Base-by-base conservation (phyloP, 2,329 filamentous ascomycete species). In the Sphaerostilbella broomeana region DNA sequence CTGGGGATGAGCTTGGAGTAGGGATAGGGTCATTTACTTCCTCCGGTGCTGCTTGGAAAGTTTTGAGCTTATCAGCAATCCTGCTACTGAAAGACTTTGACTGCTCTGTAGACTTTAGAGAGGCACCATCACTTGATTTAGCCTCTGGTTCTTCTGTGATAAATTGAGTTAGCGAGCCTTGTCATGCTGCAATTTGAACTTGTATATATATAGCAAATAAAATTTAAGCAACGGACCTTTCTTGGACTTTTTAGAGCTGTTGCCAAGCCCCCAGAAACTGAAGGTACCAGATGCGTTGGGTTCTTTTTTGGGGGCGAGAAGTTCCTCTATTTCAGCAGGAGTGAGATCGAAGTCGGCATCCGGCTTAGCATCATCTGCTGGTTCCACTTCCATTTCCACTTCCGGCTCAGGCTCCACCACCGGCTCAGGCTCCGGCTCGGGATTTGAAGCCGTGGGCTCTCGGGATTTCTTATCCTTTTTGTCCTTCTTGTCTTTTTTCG, bases 261-360 rank as follows among this genome's bases (percentile, higher is more conserved):
- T n/a, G n/a, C 66, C 62, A 43, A 59, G 36, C 5, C 74, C 71
- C 75, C 75, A 79, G 61, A 78, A 77, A 49, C 68, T 68, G 56
- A 78, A 79, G 1, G 70, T 56, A 42, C 70, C 64, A 28, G 51
- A 52, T 40, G 63, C 58, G 30, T 50, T 49, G 39, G 57, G 56
- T 32, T 57, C 52, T 28, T 53, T 51, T 28, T 53, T 51, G 6
- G 52, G 50, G 6, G 58, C 52, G 22, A 70, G 53, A 13, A 70
- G 55, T 47, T 68, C 64, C 35, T 69, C 66, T 19, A 70, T 54
- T 39, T 70, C 58, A 22, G 68, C 64, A 9, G 62, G 52, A 9
- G 59, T 64, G 38, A 69, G 57, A 18, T 68, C 59, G 36, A 47
- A 45, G 18, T 52, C 49, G 10, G 37, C 31, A 9, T 46, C 47